Conservation (phyloP, 305 asterid species). For the Petunia hybrid region DNA sequence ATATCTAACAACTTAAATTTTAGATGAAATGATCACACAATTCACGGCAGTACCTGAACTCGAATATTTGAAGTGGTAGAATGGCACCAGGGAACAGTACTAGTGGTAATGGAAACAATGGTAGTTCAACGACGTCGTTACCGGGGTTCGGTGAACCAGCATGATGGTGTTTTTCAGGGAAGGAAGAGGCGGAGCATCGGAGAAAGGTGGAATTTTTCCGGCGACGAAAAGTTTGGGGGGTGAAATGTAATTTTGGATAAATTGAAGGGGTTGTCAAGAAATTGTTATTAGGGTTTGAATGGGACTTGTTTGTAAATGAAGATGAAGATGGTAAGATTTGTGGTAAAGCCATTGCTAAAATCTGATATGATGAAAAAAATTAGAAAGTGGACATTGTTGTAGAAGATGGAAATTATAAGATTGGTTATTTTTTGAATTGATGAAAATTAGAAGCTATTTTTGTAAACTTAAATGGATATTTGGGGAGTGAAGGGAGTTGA, state of each 20-base stretch:
- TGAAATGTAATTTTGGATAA: slow-evolving; percentile 34
- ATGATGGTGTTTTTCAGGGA: slow-evolving; percentile 75
- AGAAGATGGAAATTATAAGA: slow-evolving; percentile 15
- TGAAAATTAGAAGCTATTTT: neutral
- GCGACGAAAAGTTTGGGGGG: slow-evolving; percentile 36
- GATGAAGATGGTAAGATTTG: slow-evolving; percentile 68
- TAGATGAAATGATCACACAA: no score
- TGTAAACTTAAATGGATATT: slow-evolving; percentile 23
- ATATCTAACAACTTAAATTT: no score
- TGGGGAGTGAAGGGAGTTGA: slow-evolving; percentile 28
- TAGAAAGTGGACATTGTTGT: slow-evolving; percentile 27
- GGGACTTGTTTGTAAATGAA: slow-evolving; percentile 63
- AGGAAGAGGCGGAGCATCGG: slow-evolving; percentile 87
- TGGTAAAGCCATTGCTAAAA: slow-evolving; percentile 67
- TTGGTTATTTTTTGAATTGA: neutral
- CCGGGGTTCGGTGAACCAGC: slow-evolving; percentile 53
- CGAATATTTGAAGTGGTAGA: slow-evolving; percentile 91
- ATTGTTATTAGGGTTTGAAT: slow-evolving; percentile 45
- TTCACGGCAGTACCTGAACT: slow-evolving; percentile 60
- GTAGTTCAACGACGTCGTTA: slow-evolving; percentile 80
- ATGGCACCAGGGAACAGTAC: slow-evolving; percentile 97
- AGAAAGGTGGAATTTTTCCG: slow-evolving; percentile 55
- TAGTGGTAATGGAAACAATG: slow-evolving; percentile 87
- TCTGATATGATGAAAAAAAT: neutral
- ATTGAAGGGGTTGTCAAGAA: slow-evolving; percentile 32